phyloP scores from a whole-genome alignment of 768 basidiomycete genomes.

The Hypsizygus marmoreus region DNA sequence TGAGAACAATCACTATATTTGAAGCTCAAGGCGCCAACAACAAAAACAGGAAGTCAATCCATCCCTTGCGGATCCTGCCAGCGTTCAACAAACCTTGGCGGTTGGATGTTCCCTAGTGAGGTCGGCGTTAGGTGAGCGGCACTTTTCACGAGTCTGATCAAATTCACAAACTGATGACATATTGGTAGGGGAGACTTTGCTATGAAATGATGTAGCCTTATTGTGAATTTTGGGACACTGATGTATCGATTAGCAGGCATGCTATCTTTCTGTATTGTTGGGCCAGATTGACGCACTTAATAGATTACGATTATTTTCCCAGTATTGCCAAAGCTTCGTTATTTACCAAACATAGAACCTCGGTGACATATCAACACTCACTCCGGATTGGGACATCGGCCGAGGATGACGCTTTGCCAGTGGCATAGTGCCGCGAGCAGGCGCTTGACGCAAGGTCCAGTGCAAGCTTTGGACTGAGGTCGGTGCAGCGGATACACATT shows the following conservation, averaged over 20 bases:
- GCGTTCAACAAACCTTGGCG: conserved; percentile 85
- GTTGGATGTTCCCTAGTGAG: conserved; percentile 87
- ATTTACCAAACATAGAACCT: too few relatives aligned
- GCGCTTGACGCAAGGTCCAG: too few relatives aligned
- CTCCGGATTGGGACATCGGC: too few relatives aligned
- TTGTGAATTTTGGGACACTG: background rate
- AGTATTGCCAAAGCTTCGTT: too few relatives aligned
- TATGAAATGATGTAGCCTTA: conserved; percentile 24
- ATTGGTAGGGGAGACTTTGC: conserved; percentile 44
- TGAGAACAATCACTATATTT: conserved; percentile 31
- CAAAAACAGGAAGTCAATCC: conserved; percentile 88
- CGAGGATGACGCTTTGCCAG: too few relatives aligned
- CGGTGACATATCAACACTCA: too few relatives aligned
- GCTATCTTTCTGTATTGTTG: background rate
- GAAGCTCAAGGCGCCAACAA: conserved; percentile 4
- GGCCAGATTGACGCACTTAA: background rate
- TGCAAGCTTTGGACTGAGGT: too few relatives aligned
- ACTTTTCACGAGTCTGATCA: background rate
- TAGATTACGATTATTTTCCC: background rate
- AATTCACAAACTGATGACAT: conserved; percentile 10
- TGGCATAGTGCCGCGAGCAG: too few relatives aligned
- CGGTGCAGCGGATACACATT: too few relatives aligned
- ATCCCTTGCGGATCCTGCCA: conserved; percentile 73
- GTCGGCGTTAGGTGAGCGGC: conserved; percentile 70
- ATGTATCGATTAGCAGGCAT: conserved; percentile 3